Conservation (phyloP, 148 eudicot genomes). For the Polygonum aviculare region DNA sequence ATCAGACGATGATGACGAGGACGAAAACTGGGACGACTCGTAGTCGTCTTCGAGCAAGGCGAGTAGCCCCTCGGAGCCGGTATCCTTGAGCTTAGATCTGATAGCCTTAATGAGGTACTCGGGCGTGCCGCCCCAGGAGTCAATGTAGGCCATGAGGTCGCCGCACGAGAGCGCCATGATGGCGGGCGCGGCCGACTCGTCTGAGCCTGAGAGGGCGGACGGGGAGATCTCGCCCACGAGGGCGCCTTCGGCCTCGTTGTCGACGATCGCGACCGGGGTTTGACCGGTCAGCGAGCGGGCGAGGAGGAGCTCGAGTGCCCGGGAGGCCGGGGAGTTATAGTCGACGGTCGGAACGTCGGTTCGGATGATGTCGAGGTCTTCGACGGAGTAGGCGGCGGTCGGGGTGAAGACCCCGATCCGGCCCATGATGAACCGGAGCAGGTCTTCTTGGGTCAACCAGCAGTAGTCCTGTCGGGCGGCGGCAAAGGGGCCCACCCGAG, state of each 20-base stretch:
- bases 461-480: slow-evolving; percentile 50
- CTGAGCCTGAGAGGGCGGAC: slow-evolving; percentile 42
- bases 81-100: slow-evolving; percentile 41
- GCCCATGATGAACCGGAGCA: slow-evolving; percentile 57
- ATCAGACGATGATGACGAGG: slow-evolving; percentile 44
- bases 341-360: slow-evolving; percentile 29
- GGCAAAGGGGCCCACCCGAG: slow-evolving; percentile 6
- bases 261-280: slow-evolving; percentile 62
- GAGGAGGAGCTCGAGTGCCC: slow-evolving; percentile 43
- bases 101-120: slow-evolving; percentile 52
- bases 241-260: slow-evolving; percentile 30
- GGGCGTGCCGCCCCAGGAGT: slow-evolving; percentile 71
- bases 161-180: slow-evolving; percentile 58
- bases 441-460: slow-evolving; percentile 79
- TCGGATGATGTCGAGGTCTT: slow-evolving; percentile 48
- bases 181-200: slow-evolving; percentile 52
- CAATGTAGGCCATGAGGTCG: slow-evolving; percentile 79
- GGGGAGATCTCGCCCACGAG: slow-evolving; percentile 81
- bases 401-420: slow-evolving; percentile 69
- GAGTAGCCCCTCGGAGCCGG: slow-evolving; percentile 37
- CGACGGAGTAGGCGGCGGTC: slow-evolving; percentile 39
- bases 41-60: slow-evolving; percentile 35
- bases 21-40: slow-evolving; percentile 17
- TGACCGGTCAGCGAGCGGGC: slow-evolving; percentile 31
- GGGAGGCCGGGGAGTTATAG: slow-evolving; percentile 45